Conservation (phyloP, 2,329 filamentous ascomycete genomes). For the Thielaviopsis musarum region DNA sequence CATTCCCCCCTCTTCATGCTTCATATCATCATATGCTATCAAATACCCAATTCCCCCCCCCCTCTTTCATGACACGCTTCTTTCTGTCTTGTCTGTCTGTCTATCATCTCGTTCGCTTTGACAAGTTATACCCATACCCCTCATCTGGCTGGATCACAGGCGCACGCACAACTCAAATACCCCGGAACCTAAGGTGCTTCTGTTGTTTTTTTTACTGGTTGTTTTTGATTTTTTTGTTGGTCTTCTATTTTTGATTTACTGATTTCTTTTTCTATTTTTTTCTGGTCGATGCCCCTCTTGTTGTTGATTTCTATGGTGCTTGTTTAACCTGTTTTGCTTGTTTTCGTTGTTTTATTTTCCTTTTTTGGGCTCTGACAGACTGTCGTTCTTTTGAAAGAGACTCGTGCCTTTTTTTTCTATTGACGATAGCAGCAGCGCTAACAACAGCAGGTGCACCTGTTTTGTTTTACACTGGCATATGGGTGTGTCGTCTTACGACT, state of each 20-base stretch:
- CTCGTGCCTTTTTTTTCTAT: too few relatives aligned
- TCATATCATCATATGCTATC: background rate
- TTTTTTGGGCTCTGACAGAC: background rate
- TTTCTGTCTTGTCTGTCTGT: constrained; percentile 7
- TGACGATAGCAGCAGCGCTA: too few relatives aligned
- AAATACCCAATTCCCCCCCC: background rate
- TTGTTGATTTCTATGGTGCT: background rate
- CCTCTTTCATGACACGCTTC: background rate
- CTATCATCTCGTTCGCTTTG: constrained; percentile 11
- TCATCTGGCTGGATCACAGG: constrained; percentile 11
- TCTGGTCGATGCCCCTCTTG: background rate
- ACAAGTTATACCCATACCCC: constrained; percentile 12
- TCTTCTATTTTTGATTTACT: too few relatives aligned
- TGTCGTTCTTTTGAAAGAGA: too few relatives aligned
- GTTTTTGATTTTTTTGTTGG: background rate
- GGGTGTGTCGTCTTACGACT: too few relatives aligned
- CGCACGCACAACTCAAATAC: constrained; percentile 11
- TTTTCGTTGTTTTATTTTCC: background rate
- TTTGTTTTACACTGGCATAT: too few relatives aligned
- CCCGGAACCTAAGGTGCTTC: constrained; percentile 9
- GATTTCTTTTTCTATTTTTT: background rate
- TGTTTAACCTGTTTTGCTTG: background rate
- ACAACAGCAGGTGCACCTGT: too few relatives aligned
- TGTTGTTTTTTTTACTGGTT: background rate
- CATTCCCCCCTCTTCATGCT: constrained; percentile 22